Percentiles rank a stretch among this genome's conserved stretches.
These are phyloP conservation scores for Populus ilicifolia DNA, from an alignment of 345 rosid genomes.

Conservation along the genomic window DNA sequence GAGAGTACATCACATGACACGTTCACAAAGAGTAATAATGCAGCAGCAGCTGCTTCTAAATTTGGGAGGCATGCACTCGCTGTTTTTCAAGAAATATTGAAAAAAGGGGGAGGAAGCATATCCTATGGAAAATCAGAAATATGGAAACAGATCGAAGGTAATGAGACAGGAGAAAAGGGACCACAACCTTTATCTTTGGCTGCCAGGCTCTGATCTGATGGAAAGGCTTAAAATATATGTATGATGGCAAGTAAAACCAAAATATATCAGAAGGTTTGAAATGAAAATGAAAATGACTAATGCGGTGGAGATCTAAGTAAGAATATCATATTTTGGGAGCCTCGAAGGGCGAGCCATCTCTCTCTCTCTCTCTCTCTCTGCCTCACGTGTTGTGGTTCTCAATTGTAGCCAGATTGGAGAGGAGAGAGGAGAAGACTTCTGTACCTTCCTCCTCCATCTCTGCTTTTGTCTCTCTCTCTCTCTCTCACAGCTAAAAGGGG, in stretches of 20 bases:
- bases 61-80: too few species aligned
- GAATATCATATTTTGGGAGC: neutral
- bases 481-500: too few species aligned
- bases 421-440: neutral
- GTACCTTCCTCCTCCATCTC: neutral
- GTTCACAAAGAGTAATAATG: too few species aligned
- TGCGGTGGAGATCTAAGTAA: slow-evolving; percentile 18
- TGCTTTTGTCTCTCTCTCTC: too few species aligned
- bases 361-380: neutral
- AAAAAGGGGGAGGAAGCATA: neutral
- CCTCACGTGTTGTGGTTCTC: slow-evolving; percentile 36
- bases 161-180: neutral
- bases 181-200: neutral
- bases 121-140: neutral
- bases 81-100: too few species aligned
- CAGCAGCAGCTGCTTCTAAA: too few species aligned
- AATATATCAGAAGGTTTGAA: neutral
- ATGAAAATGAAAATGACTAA: slow-evolving; percentile 26
- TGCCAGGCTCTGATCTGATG: neutral
- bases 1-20: too few species aligned
- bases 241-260: neutral
- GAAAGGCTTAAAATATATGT: neutral
- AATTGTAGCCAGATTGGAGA: neutral
- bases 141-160: neutral
- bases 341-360: slow-evolving; percentile 22